Conservation (phyloP, 805 yeast genomes). For the Dipodascus albidus region DNA sequence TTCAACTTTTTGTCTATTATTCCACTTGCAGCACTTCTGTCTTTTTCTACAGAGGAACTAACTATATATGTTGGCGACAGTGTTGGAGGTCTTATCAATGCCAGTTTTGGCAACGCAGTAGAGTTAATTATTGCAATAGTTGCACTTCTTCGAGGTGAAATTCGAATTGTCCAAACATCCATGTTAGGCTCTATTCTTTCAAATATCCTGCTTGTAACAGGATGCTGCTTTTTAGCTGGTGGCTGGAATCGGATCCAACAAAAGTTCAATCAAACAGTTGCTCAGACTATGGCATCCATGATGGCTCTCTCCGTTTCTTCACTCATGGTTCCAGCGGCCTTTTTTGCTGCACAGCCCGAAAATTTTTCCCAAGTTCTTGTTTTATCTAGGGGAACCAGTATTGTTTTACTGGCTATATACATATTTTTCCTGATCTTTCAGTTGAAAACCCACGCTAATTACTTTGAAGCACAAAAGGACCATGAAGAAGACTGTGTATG, state of each 20-base stretch:
- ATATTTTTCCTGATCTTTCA: constrained; percentile 76
- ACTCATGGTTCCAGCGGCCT: constrained; percentile 89
- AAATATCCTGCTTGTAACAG: constrained; percentile 78
- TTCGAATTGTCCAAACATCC: constrained; percentile 91
- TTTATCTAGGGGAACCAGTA: constrained; percentile 76
- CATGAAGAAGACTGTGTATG: background rate
- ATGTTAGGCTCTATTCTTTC: constrained; percentile 93
- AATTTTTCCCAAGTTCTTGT: constrained; percentile 42
- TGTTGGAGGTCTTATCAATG: constrained; percentile 86
- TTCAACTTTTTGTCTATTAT: constrained; percentile 82
- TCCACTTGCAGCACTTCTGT: constrained; percentile 83
- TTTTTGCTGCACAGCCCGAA: constrained; percentile 62
- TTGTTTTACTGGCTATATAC: constrained; percentile 68
- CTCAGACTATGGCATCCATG: constrained; percentile 93
- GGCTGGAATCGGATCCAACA: constrained; percentile 82
- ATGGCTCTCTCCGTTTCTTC: constrained; percentile 88
- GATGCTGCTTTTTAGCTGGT: constrained; percentile 94
- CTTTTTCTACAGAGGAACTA: constrained; percentile 88
- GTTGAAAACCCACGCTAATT: constrained; percentile 67
- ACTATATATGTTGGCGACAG: constrained; percentile 85
- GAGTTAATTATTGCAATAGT: constrained; percentile 90
- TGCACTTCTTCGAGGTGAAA: constrained; percentile 75
- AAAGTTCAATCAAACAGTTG: constrained; percentile 87
- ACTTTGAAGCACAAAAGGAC: constrained; percentile 47
- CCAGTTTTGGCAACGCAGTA: constrained; percentile 96